A percentile compares a stretch with the other conserved stretches of the same genome.
Evolutionary conservation across 371 early-diverging fungal species (phyloP).

Genomic region (Parasitella parasitica): DNA sequence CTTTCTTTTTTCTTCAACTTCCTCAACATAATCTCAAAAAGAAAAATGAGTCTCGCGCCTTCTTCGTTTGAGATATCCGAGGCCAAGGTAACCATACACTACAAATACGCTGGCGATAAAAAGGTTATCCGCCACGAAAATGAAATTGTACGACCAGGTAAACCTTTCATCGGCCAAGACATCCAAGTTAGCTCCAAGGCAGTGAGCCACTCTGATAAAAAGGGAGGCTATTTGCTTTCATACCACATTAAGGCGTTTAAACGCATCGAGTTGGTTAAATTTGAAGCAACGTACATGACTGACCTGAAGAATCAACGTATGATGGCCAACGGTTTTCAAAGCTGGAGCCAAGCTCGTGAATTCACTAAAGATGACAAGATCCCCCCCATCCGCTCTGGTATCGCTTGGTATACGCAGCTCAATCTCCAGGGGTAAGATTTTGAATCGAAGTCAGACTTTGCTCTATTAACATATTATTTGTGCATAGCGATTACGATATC

Average conservation of each 20-base stretch:
- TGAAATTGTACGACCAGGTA: slow-evolving; percentile 12
- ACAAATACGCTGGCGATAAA: slow-evolving; percentile 12
- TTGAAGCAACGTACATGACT: slow-evolving; percentile 31
- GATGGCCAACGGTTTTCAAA: slow-evolving; percentile 61
- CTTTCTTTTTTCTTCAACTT: neutral
- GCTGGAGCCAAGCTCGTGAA: slow-evolving; percentile 56
- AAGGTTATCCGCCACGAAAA: slow-evolving; percentile 16
- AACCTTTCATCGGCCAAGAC: slow-evolving; percentile 19
- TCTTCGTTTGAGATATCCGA: slow-evolving; percentile 16
- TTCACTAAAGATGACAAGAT: slow-evolving; percentile 30
- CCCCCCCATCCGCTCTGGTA: slow-evolving; percentile 33
- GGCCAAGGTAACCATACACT: slow-evolving; percentile 23
- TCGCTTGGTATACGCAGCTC: slow-evolving; percentile 44
- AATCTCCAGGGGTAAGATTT: slow-evolving; percentile 48
- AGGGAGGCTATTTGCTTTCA: slow-evolving; percentile 18
- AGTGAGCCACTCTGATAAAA: slow-evolving; percentile 15
- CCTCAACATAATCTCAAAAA: neutral
- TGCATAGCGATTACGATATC: slow-evolving; percentile 55
- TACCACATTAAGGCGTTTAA: slow-evolving; percentile 26
- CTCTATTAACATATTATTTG: no score
- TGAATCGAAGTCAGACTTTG: no score
- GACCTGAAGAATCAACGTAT: slow-evolving; percentile 37
- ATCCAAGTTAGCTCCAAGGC: slow-evolving; percentile 15
- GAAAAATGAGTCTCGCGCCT: slow-evolving; percentile 26
- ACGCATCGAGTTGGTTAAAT: slow-evolving; percentile 26